These are phyloP conservation scores for Hypholoma fasciculare DNA, from an alignment of 768 basidiomycete species.

Conservation along the genomic window DNA sequence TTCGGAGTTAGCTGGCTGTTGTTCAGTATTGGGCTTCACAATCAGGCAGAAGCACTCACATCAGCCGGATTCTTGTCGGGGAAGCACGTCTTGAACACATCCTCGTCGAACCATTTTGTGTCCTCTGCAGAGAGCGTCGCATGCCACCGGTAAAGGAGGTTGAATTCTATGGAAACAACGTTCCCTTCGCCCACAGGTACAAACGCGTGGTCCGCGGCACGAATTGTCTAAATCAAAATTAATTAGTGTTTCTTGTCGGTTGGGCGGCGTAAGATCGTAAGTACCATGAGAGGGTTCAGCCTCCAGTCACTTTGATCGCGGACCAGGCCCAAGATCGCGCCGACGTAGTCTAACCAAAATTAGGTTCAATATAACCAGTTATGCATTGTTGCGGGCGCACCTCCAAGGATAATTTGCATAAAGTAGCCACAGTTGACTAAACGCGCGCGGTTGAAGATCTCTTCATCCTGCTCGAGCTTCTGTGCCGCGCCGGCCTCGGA, in stretches of 20 bases:
- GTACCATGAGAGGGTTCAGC: slow-evolving; percentile 64
- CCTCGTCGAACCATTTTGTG: slow-evolving; percentile 49
- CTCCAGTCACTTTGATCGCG: slow-evolving; percentile 66
- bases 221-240: slow-evolving; percentile 39
- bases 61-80: slow-evolving; percentile 36
- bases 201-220: slow-evolving; percentile 51
- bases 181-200: slow-evolving; percentile 73
- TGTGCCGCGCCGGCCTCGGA: slow-evolving; percentile 19
- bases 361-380: background rate
- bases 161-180: slow-evolving; percentile 77
- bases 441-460: slow-evolving; percentile 73
- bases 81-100: slow-evolving; percentile 45
- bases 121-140: slow-evolving; percentile 57
- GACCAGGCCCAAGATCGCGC: slow-evolving; percentile 69
- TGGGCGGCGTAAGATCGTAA: slow-evolving; percentile 4
- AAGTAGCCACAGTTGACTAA: slow-evolving; percentile 75
- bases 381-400: slow-evolving; percentile 21
- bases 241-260: background rate
- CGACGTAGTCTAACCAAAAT: slow-evolving; percentile 59
- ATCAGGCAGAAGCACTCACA: slow-evolving; percentile 26
- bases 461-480: slow-evolving; percentile 61
- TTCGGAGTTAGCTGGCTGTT: slow-evolving; percentile 29
- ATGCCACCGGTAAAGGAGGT: slow-evolving; percentile 66
- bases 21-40: background rate
- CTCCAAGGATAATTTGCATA: slow-evolving; percentile 66